Base-by-base conservation (phyloP, 805 yeast genomes). In the Wickerhamiella allomyrinae region DNA sequence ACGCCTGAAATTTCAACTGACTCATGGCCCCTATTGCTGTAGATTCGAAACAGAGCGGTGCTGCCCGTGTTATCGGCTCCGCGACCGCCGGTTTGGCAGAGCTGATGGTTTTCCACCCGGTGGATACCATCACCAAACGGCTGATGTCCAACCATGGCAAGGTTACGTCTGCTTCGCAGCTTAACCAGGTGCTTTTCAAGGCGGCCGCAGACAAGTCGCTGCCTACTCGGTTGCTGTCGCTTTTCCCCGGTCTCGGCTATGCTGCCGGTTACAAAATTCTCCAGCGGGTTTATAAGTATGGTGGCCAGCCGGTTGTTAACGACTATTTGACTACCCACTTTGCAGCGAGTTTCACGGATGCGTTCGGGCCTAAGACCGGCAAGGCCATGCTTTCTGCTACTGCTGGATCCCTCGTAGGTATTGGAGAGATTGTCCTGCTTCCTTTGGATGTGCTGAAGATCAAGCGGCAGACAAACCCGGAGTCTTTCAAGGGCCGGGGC, bases 391-490 rank as follows among this genome's bases (percentile, higher is more conserved):
- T 91, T 68, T 81, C 94, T 46, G 99, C 99, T 37, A 76, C 96
- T 49, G 97, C 99, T 22, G 99, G 99, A 57, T 84, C 95, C 25
- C 54, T 91, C 51, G 86, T 91, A 51, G 99, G 99, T 55, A 89
- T 91, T 59, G 54, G 98, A 66, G 99, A 91, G 67, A 85, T 91
- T 60, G 87, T 91, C 29, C 69, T 91, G 54, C 73, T 91, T 57
- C 99, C 99, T 27, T 73, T 91, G 55, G 99, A 91, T 61, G 97
- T 91, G 33, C 71, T 91, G 60, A 91, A 91, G 70, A 91, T 91
- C 66, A 91, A 91, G 70, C 87, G 97, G 69, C 99, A 91, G 71
- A 91, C 99, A 42, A 91, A 91, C 70, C 99, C 99, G n/a, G 98
- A 89, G 65, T 69, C 97, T n/a, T 91, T 91, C 75, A 80, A 78